A percentile compares a stretch with the other conserved stretches of the same genome.
Conservation (phyloP, 2,329 filamentous ascomycete genomes). For the Aureobasidium sp. region DNA sequence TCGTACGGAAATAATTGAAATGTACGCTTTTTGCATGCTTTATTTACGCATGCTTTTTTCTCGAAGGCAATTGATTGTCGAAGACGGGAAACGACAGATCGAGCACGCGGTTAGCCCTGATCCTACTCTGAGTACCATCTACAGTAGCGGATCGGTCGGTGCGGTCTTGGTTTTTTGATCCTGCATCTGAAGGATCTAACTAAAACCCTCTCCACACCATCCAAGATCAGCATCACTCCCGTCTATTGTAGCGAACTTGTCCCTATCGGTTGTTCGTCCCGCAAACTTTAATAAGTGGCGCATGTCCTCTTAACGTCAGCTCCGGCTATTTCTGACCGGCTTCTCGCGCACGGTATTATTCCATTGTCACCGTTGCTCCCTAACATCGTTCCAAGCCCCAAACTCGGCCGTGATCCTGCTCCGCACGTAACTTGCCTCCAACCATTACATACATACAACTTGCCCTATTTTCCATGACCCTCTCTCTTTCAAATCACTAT, state of each 20-base stretch:
- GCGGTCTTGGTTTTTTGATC: background rate
- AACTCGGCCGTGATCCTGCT: background rate
- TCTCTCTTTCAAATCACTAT: background rate
- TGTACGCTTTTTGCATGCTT: background rate
- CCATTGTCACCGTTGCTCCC: slow-evolving; percentile 12
- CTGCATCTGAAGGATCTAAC: slow-evolving; percentile 13
- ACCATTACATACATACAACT: background rate
- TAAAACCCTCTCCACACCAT: slow-evolving; percentile 11
- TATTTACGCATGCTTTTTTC: background rate
- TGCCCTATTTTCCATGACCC: background rate
- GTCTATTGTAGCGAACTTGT: slow-evolving; percentile 8
- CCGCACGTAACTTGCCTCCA: background rate
- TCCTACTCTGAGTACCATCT: background rate
- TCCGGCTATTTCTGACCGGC: slow-evolving; percentile 9
- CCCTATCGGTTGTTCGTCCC: slow-evolving; percentile 10
- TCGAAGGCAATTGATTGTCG: background rate
- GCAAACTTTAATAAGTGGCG: slow-evolving; percentile 14
- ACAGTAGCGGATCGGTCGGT: background rate
- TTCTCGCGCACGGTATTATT: slow-evolving; percentile 12
- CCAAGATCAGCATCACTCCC: slow-evolving; percentile 11
- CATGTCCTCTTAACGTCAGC: slow-evolving; percentile 8
- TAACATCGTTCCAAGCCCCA: slow-evolving; percentile 3
- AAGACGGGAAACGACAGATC: background rate
- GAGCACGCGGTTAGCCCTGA: background rate
- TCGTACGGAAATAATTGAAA: background rate